Evolutionary conservation across 2,329 filamentous ascomycete genomes (phyloP).

Genomic region (Pyrenophora seminiperda): DNA sequence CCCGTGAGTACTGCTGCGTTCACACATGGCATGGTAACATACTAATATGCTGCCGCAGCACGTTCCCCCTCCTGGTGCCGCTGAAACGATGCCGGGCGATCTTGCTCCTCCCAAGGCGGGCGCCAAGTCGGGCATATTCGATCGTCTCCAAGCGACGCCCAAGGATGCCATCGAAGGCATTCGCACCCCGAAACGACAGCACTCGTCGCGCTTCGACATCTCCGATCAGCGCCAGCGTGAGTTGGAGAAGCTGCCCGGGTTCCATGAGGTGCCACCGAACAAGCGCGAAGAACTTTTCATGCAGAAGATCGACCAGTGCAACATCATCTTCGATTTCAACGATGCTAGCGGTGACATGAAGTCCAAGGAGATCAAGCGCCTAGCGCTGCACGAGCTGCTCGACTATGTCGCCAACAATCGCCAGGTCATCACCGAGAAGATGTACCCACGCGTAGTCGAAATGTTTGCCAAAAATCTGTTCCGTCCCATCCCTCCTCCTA

Average conservation of each 20-base stretch:
- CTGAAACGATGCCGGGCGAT: slow-evolving; percentile 98
- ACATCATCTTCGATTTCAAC: slow-evolving; percentile 99
- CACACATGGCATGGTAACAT: background rate
- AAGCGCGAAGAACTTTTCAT: slow-evolving; percentile 96
- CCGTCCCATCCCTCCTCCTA: slow-evolving; percentile 92
- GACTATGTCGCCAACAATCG: slow-evolving; percentile 99
- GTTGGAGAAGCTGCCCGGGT: slow-evolving; percentile 94
- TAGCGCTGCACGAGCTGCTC: slow-evolving; percentile 92
- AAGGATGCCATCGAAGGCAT: slow-evolving; percentile 97
- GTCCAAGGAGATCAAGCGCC: slow-evolving; percentile 97
- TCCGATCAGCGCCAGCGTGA: slow-evolving; percentile 88
- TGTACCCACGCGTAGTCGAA: slow-evolving; percentile 97
- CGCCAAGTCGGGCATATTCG: slow-evolving; percentile 85
- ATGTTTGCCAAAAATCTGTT: slow-evolving; percentile 99
- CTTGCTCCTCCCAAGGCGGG: slow-evolving; percentile 91
- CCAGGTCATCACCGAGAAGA: slow-evolving; percentile 96
- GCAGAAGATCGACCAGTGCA: slow-evolving; percentile 99
- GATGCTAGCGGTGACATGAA: slow-evolving; percentile 99
- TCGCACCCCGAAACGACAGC: slow-evolving; percentile 92
- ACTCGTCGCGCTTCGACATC: slow-evolving; percentile 97
- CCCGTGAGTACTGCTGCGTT: slow-evolving; percentile 54
- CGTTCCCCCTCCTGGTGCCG: slow-evolving; percentile 86
- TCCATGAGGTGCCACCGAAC: slow-evolving; percentile 96
- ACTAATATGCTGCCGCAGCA: slow-evolving; percentile 62
- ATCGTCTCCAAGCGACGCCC: slow-evolving; percentile 87